phyloP scores from a whole-genome alignment of 306 rosid genomes.

The Cercis canadensis region DNA sequence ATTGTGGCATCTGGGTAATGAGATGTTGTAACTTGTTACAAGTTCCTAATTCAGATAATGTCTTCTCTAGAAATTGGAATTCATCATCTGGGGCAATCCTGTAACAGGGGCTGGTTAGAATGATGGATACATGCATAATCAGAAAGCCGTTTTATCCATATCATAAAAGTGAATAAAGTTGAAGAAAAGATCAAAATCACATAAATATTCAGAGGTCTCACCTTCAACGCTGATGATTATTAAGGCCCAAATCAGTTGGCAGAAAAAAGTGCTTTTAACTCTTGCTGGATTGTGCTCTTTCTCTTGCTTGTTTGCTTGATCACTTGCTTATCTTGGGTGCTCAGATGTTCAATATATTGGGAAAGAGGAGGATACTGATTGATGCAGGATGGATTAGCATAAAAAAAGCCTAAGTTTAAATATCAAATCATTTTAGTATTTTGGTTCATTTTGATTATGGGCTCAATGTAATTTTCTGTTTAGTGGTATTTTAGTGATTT shows the following conservation, averaged over 20 bases:
- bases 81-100: no score
- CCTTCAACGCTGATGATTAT: not conserved
- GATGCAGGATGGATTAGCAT: not conserved
- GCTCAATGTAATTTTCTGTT: no score
- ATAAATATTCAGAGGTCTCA: not conserved
- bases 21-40: no score
- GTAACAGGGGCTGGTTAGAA: no score
- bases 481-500: no score
- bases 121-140: not conserved
- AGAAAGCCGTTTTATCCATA: not conserved
- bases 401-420: no score
- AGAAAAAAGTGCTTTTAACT: not conserved
- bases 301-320: not conserved
- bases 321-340: not conserved
- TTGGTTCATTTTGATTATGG: no score
- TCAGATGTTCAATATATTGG: not conserved
- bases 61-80: no score
- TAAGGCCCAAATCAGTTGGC: not conserved
- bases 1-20: not conserved
- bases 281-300: not conserved
- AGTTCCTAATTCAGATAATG: no score
- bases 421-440: no score
- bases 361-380: not conserved
- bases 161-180: not conserved
- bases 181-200: not conserved